These are phyloP conservation scores for Boletus sp. DNA, from an alignment of 768 basidiomycete genomes.

Conservation along the genomic window DNA sequence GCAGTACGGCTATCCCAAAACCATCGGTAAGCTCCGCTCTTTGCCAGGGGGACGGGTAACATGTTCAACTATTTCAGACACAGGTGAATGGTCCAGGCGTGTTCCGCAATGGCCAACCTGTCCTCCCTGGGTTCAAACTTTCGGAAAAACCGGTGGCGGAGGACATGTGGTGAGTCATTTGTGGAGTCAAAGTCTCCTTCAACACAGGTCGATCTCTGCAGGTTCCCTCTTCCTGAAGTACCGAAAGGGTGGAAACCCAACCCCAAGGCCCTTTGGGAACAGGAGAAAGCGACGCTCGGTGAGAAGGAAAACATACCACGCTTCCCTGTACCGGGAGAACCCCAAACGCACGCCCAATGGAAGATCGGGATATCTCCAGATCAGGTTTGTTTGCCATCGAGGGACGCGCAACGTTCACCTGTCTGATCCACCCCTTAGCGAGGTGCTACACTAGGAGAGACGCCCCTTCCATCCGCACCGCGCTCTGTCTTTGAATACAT, in stretches of 20 bases:
- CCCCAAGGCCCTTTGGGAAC: conserved; percentile 72
- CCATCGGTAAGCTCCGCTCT: conserved; percentile 10
- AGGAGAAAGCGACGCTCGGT: conserved; percentile 34
- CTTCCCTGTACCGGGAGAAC: conserved; percentile 21
- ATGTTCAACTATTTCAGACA: conserved; percentile 23
- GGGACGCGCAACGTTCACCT: background rate
- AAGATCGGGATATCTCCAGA: conserved; percentile 63
- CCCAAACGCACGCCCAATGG: conserved; percentile 47
- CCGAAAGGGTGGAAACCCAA: conserved; percentile 85
- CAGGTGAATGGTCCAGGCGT: conserved; percentile 14
- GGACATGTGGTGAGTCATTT: conserved; percentile 57
- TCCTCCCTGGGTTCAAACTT: conserved; percentile 74
- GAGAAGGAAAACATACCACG: conserved; percentile 45
- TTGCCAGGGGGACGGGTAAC: background rate
- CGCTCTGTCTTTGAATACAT: conserved; percentile 93
- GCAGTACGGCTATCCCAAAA: background rate
- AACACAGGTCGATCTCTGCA: conserved; percentile 30
- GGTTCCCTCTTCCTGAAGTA: conserved; percentile 82
- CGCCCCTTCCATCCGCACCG: conserved; percentile 60
- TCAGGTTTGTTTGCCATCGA: conserved; percentile 47
- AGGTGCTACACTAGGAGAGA: conserved; percentile 80
- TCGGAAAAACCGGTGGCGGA: conserved; percentile 64
- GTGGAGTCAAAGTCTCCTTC: conserved; percentile 11
- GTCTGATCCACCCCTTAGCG: conserved; percentile 49
- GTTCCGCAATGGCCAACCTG: conserved; percentile 74